A percentile compares a stretch with the other conserved stretches of the same genome.
Evolutionary conservation across 805 yeast species (phyloP).

Genomic region (Tanozyma kutaoensis): DNA sequence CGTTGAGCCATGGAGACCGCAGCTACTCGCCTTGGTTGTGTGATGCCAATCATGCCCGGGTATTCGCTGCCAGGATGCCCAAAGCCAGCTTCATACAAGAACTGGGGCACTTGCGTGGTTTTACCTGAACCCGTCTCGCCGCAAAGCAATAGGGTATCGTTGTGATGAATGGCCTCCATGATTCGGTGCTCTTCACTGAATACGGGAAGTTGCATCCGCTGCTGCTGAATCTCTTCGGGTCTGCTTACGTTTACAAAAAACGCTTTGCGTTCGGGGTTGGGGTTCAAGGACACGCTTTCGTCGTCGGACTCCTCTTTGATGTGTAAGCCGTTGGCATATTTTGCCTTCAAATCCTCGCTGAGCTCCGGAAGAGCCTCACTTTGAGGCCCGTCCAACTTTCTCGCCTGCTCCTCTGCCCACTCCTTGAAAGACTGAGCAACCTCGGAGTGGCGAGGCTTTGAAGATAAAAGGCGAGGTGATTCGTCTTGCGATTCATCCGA

Average conservation of each 20-base stretch:
- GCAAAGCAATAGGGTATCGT: conserved; percentile 81
- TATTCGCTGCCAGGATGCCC: conserved; percentile 47
- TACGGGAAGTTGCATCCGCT: conserved; percentile 71
- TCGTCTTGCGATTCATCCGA: conserved; percentile 16
- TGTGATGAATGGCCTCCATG: conserved; percentile 91
- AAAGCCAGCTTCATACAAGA: conserved; percentile 84
- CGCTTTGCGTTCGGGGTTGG: conserved; percentile 40
- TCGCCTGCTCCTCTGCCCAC: conserved; percentile 77
- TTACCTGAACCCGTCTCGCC: conserved; percentile 99
- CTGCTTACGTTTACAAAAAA: conserved; percentile 58
- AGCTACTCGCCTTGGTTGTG: conserved; percentile 93
- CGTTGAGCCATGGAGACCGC: conserved; percentile 85
- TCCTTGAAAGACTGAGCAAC: conserved; percentile 52
- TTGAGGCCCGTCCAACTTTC: conserved; percentile 40
- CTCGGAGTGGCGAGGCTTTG: conserved; percentile 31
- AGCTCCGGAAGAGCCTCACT: conserved; percentile 24
- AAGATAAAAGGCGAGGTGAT: conserved; percentile 17
- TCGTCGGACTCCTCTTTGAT: conserved; percentile 38
- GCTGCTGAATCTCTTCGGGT: conserved; percentile 48
- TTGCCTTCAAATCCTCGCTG: conserved; percentile 30
- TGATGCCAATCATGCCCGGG: conserved; percentile 92
- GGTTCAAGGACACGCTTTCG: conserved; percentile 44
- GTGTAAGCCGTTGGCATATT: conserved; percentile 52
- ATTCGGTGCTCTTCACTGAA: conserved; percentile 81
- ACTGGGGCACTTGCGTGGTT: conserved; percentile 97